Base-by-base conservation (phyloP, 176 grass and related monocot species). In the Bothriochloa decipiens region DNA sequence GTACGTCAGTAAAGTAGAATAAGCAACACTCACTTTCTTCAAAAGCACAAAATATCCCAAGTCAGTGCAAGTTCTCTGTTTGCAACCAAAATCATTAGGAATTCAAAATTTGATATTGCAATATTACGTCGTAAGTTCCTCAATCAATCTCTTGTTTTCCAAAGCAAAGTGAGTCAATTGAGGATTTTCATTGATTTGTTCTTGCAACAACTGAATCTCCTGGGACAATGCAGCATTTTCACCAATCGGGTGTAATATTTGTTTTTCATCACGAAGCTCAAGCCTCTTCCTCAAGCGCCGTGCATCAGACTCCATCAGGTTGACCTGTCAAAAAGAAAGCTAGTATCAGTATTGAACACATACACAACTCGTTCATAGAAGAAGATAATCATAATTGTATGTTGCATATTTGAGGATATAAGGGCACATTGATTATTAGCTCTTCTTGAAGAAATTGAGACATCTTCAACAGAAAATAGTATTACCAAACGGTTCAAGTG, bases 401-500 rank as follows among this genome's bases (percentile, higher is more conserved):
- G 57, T 11, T 25, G 8, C n/a, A 61, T 62, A 74, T 85, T 61
- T 85, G 11, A 55, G 27, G 18, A 85, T 69, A 62, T 76, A 80
- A 49, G 17, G 5, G 13, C 29, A 72, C 36, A 40, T 15, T 65
- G 7, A 68, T 81, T 68, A 26, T 69, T 68, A 63, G 14, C n/a
- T 68, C 61, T 57, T 26, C 45, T 68, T 49, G 46, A 23, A 43
- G 52, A 6, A 81, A 35, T 75, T 55, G 72, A 81, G 25, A 29
- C 32, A 55, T 78, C 12, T 50, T 8, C 3, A 43, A 75, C 47
- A 78, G 39, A 65, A 52, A 62, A 60, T 82, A 82, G 6, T 79
- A 88, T 85, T 98, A 98, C 92, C 87, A 95, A 79, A 86, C 87
- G 87, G 60, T 79, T 88, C 77, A 95, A 80, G 76, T 95, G 89